Percentiles rank a stretch among this genome's conserved stretches.
Conservation (phyloP, 805 yeast genomes). For the Teunomyces cretensis region DNA sequence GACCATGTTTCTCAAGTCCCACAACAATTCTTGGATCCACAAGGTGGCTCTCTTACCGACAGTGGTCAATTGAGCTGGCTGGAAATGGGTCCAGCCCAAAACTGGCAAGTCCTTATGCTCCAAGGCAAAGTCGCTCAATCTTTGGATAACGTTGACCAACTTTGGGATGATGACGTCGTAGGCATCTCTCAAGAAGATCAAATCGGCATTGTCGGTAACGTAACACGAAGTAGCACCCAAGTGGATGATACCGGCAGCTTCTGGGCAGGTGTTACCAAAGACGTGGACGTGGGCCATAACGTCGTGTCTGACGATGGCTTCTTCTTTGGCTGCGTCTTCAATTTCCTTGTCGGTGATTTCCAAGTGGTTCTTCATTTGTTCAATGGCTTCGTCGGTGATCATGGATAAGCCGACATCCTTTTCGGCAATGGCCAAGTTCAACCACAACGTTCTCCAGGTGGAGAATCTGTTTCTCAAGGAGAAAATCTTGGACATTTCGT, state of each 20-base stretch:
- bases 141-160: slow-evolving; percentile 91
- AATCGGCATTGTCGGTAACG: slow-evolving; percentile 97
- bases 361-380: slow-evolving; percentile 76
- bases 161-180: slow-evolving; percentile 91
- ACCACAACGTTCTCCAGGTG: slow-evolving; percentile 98
- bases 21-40: slow-evolving; percentile 95
- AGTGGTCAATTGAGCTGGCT: slow-evolving; percentile 98
- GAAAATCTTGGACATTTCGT: slow-evolving; percentile 93
- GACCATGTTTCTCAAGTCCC: slow-evolving; percentile 95
- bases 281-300: slow-evolving; percentile 99
- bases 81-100: slow-evolving; percentile 99
- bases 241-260: slow-evolving; percentile 97
- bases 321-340: slow-evolving; percentile 84
- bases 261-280: slow-evolving; percentile 89
- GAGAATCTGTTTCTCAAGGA: slow-evolving; percentile 92
- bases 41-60: slow-evolving; percentile 97
- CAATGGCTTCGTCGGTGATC: slow-evolving; percentile 88
- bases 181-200: slow-evolving; percentile 94
- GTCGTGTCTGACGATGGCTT: slow-evolving; percentile 97
- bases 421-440: slow-evolving; percentile 93
- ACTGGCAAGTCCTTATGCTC: slow-evolving; percentile 95
- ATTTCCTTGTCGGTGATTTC: slow-evolving; percentile 91
- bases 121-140: slow-evolving; percentile 83
- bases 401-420: slow-evolving; percentile 82
- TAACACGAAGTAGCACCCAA: slow-evolving; percentile 97